Evolutionary conservation across 2,329 filamentous ascomycete genomes (phyloP).

Genomic region (Neofusicoccum parvum): DNA sequence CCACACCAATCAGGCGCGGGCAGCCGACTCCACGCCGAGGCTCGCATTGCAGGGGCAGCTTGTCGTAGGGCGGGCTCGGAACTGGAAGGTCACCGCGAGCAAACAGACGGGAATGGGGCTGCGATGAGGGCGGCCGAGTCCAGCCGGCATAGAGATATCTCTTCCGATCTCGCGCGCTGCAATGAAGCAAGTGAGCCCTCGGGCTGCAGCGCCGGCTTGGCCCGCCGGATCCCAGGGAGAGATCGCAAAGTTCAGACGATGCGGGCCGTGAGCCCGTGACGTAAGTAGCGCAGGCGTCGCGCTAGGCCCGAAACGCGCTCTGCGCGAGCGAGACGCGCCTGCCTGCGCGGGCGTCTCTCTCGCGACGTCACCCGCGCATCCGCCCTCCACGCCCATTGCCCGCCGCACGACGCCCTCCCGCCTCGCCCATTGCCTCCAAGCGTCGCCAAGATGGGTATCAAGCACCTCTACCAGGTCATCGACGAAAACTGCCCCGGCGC

Average conservation of each 20-base stretch:
- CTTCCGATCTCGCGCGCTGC: background rate
- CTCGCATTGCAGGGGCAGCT: conserved; percentile 3
- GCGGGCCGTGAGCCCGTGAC: conserved; percentile 1
- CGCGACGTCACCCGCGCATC: conserved; percentile 16
- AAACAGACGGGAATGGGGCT: background rate
- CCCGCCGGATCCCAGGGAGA: background rate
- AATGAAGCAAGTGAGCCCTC: background rate
- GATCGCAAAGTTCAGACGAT: background rate
- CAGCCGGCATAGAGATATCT: background rate
- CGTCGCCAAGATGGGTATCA: conserved; percentile 39
- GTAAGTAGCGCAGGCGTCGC: background rate
- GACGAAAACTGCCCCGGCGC: conserved; percentile 89
- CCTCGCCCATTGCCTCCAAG: background rate
- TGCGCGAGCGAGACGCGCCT: conserved; percentile 16
- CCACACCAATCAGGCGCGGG: conserved; percentile 20
- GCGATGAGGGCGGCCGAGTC: background rate
- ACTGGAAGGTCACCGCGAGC: conserved; percentile 1
- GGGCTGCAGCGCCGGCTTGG: background rate
- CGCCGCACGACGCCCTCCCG: background rate
- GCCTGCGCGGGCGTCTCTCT: conserved; percentile 1
- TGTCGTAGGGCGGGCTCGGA: conserved; percentile 3
- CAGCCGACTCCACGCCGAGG: conserved; percentile 20
- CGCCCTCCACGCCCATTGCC: conserved; percentile 8
- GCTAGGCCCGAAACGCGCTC: conserved; percentile 18
- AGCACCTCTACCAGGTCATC: conserved; percentile 52